These are phyloP conservation scores for Allium cepa DNA, from an alignment of 106 monocot species.

Conservation along the genomic window DNA sequence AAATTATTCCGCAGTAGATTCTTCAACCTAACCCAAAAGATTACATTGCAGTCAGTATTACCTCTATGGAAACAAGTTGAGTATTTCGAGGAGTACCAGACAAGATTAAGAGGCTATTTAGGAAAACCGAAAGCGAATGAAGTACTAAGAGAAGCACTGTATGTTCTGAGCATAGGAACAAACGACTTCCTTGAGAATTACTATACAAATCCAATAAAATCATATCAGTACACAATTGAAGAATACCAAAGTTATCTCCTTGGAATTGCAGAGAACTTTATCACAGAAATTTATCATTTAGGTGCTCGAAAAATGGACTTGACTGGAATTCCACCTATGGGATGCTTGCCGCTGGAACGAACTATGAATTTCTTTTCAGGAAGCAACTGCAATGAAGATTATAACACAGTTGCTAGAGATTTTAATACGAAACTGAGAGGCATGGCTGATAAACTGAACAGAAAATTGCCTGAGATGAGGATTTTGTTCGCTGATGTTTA, in stretches of 20 bases:
- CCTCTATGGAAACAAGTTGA: slow-evolving; percentile 58
- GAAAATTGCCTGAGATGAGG: slow-evolving; percentile 29
- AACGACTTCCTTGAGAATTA: slow-evolving; percentile 79
- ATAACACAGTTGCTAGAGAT: slow-evolving; percentile 45
- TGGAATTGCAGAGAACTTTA: slow-evolving; percentile 35
- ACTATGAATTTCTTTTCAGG: slow-evolving; percentile 22
- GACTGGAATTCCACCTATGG: slow-evolving; percentile 52
- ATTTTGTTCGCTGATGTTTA: slow-evolving; percentile 20
- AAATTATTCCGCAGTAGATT: no score
- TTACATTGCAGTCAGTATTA: slow-evolving; percentile 18
- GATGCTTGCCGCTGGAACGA: slow-evolving; percentile 82
- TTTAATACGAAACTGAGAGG: slow-evolving; percentile 52
- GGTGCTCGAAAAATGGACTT: slow-evolving; percentile 70
- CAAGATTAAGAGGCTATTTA: slow-evolving; percentile 11
- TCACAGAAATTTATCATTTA: slow-evolving; percentile 37
- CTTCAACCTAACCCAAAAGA: background rate
- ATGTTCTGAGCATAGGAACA: slow-evolving; percentile 60
- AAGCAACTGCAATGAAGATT: slow-evolving; percentile 44
- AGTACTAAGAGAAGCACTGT: slow-evolving; percentile 39
- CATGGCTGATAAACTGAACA: slow-evolving; percentile 7
- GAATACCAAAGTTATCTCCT: slow-evolving; percentile 56
- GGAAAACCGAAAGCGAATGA: slow-evolving; percentile 17
- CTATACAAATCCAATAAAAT: slow-evolving; percentile 24
- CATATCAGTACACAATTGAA: slow-evolving; percentile 24
- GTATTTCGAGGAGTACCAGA: slow-evolving; percentile 51